Conservation (phyloP, 495 filamentous ascomycete genomes). For the Penicillium manginii region DNA sequence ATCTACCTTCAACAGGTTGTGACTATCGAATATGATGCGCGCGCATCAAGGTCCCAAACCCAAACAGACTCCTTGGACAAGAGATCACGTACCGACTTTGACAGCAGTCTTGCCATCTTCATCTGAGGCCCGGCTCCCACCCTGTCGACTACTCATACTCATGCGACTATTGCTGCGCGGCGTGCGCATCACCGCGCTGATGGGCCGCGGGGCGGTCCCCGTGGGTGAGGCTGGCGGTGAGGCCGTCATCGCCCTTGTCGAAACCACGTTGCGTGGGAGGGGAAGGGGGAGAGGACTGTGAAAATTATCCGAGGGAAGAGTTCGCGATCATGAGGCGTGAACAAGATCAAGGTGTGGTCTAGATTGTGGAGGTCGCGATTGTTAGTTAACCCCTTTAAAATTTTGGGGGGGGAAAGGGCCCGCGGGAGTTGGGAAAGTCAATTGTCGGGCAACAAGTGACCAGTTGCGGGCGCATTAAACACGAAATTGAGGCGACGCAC, state of each 20-base stretch:
- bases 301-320: conserved; percentile 22
- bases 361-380: conserved; percentile 20
- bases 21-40: conserved; percentile 11
- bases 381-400: conserved; percentile 25
- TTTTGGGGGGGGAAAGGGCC: conserved; percentile 14
- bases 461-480: conserved; percentile 3
- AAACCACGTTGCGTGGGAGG: conserved; percentile 32
- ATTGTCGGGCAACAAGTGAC: not conserved
- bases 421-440: not conserved
- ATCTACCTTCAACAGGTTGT: too few species aligned
- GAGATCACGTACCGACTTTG: conserved; percentile 86
- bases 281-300: conserved; percentile 10
- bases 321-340: conserved; percentile 27
- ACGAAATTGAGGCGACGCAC: conserved; percentile 2
- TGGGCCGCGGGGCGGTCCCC: conserved; percentile 66
- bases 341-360: conserved; percentile 19
- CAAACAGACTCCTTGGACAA: conserved; percentile 13
- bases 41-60: too few species aligned
- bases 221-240: conserved; percentile 65
- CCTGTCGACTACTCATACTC: conserved; percentile 81
- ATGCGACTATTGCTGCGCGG: conserved; percentile 85
- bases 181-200: conserved; percentile 85
- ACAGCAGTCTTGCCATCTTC: conserved; percentile 96
- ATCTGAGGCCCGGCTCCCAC: conserved; percentile 86
- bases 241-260: conserved; percentile 48